These are phyloP conservation scores for Ceratobasidium theobromae DNA, from an alignment of 1,284 basidiomycete genomes.

Conservation along the genomic window DNA sequence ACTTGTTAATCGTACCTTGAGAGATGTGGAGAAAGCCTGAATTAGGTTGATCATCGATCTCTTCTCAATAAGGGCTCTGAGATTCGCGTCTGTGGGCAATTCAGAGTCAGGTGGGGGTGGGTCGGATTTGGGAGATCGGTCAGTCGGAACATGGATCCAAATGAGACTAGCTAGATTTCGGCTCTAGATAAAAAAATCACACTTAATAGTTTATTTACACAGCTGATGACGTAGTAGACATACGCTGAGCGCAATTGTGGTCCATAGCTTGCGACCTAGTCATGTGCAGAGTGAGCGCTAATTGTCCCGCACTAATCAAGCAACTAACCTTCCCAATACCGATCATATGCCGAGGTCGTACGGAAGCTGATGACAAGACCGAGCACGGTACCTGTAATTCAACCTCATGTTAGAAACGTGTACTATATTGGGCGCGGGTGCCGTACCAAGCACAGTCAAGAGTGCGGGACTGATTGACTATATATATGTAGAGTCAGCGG, in stretches of 20 bases:
- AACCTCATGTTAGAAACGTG: background rate
- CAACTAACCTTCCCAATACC: conserved; percentile 49
- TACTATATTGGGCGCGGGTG: too few species aligned
- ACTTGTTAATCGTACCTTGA: conserved; percentile 49
- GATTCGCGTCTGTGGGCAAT: conserved; percentile 47
- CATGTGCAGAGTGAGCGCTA: background rate
- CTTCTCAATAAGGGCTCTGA: conserved; percentile 64
- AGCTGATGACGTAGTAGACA: background rate
- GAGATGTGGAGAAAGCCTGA: conserved; percentile 62
- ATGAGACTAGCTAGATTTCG: conserved; percentile 44
- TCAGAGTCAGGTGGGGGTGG: conserved; percentile 38
- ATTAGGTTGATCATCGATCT: conserved; percentile 72
- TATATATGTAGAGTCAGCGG: background rate
- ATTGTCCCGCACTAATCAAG: background rate
- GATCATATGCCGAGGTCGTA: conserved; percentile 60
- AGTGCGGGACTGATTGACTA: conserved; percentile 37
- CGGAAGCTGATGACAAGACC: conserved; percentile 48
- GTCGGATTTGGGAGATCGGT: conserved; percentile 47
- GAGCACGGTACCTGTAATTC: conserved; percentile 44
- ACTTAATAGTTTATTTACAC: background rate
- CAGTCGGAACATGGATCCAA: conserved; percentile 60
- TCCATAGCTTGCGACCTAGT: conserved; percentile 28
- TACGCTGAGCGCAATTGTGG: conserved; percentile 12
- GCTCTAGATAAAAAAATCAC: background rate
- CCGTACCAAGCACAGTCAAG: conserved; percentile 47